Percentiles rank a stretch among this genome's conserved stretches.
Conservation (phyloP, 441 rosid species). For the Flueggea neowawraea region DNA sequence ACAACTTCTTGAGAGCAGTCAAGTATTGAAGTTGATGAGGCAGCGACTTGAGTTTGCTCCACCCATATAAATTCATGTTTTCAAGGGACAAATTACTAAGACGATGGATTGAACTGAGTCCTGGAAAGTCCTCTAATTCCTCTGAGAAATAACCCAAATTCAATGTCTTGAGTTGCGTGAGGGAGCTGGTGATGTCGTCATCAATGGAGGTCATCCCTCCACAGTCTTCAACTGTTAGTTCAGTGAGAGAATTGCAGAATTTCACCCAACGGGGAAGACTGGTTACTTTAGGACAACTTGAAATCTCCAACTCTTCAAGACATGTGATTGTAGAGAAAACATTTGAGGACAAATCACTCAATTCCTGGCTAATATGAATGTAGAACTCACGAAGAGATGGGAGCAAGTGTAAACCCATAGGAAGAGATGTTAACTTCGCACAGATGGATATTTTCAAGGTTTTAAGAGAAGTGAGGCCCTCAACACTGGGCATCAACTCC, state of each 20-base stretch:
- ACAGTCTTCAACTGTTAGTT: neutral
- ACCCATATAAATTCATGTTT: slow-evolving; percentile 3
- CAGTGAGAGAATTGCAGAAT: slow-evolving; percentile 1
- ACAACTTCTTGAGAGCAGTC: slow-evolving; percentile 11
- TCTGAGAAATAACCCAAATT: slow-evolving; percentile 11
- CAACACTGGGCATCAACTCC: too few species aligned
- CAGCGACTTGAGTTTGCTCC: slow-evolving; percentile 8
- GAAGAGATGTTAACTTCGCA: too few species aligned
- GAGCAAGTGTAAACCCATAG: neutral
- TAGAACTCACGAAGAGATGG: slow-evolving; percentile 2
- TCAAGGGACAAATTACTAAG: slow-evolving; percentile 10
- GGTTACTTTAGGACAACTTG: too few species aligned
- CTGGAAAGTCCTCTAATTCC: slow-evolving; percentile 18
- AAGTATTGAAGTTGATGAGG: slow-evolving; percentile 26
- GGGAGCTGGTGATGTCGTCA: neutral
- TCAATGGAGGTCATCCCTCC: neutral
- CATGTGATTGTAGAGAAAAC: neutral
- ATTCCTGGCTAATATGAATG: neutral
- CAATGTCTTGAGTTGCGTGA: slow-evolving; percentile 12
- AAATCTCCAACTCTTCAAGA: neutral
- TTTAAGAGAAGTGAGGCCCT: too few species aligned
- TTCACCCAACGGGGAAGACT: too few species aligned
- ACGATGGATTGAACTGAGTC: slow-evolving; percentile 13
- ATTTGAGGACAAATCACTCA: slow-evolving; percentile 3
- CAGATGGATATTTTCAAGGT: too few species aligned